Evolutionary conservation across 179 eudicot species (phyloP).

Genomic region (Monotropa hypopitys): DNA sequence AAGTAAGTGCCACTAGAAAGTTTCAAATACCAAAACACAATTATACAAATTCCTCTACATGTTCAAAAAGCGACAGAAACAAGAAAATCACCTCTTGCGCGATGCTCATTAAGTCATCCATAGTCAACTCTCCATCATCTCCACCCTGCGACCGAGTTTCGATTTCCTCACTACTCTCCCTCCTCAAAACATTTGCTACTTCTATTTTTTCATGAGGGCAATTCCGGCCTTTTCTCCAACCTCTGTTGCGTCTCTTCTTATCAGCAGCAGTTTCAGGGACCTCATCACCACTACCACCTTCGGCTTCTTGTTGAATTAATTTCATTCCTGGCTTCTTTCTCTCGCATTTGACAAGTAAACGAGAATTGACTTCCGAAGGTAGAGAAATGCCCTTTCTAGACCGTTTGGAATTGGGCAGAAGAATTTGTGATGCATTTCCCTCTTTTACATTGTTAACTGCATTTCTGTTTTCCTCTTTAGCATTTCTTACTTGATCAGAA

Average conservation of each 20-base stretch:
- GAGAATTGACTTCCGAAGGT: slow-evolving; percentile 4
- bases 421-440: slow-evolving; percentile 1
- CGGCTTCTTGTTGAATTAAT: slow-evolving; percentile 11
- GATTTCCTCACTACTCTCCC: slow-evolving; percentile 16
- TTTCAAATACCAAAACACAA: background rate
- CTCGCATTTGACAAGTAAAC: slow-evolving; percentile 20
- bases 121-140: slow-evolving; percentile 56
- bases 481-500: slow-evolving; percentile 18
- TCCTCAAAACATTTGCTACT: slow-evolving; percentile 7
- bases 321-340: slow-evolving; percentile 22
- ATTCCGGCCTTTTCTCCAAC: slow-evolving; percentile 12
- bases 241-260: slow-evolving; percentile 19
- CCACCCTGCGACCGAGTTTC: slow-evolving; percentile 24
- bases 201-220: slow-evolving; percentile 12
- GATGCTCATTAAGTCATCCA: slow-evolving; percentile 63
- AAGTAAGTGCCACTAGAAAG: background rate
- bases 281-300: slow-evolving; percentile 1
- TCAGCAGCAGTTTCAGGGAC: slow-evolving; percentile 11
- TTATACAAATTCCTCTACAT: background rate
- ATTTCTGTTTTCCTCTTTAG: background rate
- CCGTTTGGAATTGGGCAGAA: background rate
- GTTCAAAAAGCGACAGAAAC: background rate
- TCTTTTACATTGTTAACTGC: slow-evolving; percentile 7
- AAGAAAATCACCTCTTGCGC: slow-evolving; percentile 54
- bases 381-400: background rate